phyloP scores from a whole-genome alignment of 192 early-diverging fungal species.

The Rhizophlyctis rosea region DNA sequence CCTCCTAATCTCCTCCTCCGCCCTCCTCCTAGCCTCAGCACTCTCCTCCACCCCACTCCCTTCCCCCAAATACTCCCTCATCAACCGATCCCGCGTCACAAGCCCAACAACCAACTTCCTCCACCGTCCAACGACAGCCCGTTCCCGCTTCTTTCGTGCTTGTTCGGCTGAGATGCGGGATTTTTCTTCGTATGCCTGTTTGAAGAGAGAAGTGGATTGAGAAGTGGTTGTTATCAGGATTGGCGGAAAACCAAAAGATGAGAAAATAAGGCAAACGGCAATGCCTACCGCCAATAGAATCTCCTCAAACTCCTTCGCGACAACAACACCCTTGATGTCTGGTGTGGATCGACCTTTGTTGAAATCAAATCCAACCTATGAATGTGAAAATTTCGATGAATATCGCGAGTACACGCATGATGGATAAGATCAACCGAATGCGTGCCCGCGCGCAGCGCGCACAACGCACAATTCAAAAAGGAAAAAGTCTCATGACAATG shows the following conservation, averaged over 20 bases:
- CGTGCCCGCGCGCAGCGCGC: not conserved
- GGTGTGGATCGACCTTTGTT: constrained; percentile 56
- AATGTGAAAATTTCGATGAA: constrained; percentile 15
- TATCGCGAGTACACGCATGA: no score
- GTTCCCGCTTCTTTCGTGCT: constrained; percentile 36
- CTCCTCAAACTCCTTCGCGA: constrained; percentile 55
- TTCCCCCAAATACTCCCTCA: constrained; percentile 47
- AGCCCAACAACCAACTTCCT: constrained; percentile 49
- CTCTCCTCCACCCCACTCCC: not conserved
- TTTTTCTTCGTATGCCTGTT: constrained; percentile 26
- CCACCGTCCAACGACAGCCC: constrained; percentile 51
- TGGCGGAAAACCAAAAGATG: no score
- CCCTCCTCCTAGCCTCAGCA: constrained; percentile 1
- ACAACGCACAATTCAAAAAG: constrained; percentile 7
- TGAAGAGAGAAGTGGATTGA: not conserved
- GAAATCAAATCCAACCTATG: constrained; percentile 72
- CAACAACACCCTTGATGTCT: constrained; percentile 65
- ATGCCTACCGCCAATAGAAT: constrained; percentile 52
- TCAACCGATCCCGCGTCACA: constrained; percentile 49
- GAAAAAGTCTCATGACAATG: constrained; percentile 25
- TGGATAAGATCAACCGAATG: no score
- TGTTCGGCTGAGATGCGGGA: constrained; percentile 12
- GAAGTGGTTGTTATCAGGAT: no score
- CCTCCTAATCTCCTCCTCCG: not conserved
- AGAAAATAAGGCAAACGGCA: not conserved